phyloP scores from a whole-genome alignment of 441 rosid species.

The Gossypium davidsonii region DNA sequence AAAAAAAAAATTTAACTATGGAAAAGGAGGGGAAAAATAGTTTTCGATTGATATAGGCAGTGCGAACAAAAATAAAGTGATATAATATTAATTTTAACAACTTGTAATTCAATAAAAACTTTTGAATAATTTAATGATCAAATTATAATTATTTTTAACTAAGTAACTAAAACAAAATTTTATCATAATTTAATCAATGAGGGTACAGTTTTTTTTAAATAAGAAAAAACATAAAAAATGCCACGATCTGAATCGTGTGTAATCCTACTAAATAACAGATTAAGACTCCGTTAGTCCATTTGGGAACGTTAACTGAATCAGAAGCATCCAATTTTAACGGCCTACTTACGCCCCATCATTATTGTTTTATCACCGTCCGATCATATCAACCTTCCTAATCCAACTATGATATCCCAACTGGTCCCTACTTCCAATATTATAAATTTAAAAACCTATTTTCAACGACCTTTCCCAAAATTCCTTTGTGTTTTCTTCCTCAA shows the following conservation, averaged over 20 bases:
- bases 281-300: background rate
- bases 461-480: background rate
- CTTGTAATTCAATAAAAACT: rapidly evolving
- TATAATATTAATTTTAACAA: rapidly evolving
- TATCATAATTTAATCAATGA: too few species aligned
- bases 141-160: too few species aligned
- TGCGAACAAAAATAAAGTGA: too few species aligned
- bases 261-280: background rate
- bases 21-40: rapidly evolving
- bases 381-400: background rate
- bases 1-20: too few species aligned
- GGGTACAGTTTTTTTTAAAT: too few species aligned
- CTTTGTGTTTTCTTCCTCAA: background rate
- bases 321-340: background rate
- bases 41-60: rapidly evolving
- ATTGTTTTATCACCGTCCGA: background rate
- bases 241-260: too few species aligned
- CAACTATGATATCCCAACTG: background rate
- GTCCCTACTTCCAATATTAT: background rate
- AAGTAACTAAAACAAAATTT: too few species aligned
- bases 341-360: background rate
- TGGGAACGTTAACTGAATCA: background rate
- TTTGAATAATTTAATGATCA: too few species aligned
- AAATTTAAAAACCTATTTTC: background rate
- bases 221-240: too few species aligned